phyloP scores from a whole-genome alignment of 1,139 yeast species.

The Yamadazyma diddensiae region DNA sequence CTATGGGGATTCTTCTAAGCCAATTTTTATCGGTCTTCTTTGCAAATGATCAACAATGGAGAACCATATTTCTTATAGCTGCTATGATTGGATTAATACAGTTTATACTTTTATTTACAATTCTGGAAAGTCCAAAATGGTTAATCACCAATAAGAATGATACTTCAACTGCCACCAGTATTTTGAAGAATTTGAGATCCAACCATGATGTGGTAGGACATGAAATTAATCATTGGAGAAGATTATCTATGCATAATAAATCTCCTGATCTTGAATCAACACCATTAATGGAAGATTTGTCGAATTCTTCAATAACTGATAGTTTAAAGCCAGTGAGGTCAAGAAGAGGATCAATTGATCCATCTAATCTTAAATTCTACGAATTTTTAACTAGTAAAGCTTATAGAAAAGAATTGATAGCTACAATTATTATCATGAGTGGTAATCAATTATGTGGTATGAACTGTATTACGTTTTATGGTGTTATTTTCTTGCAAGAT shows the following conservation, averaged over 20 bases:
- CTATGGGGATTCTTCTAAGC: slow-evolving; percentile 32
- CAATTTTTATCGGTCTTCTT: slow-evolving; percentile 32
- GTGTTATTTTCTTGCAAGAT: slow-evolving; percentile 30
- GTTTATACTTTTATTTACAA: slow-evolving; percentile 29
- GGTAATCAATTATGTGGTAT: slow-evolving; percentile 42
- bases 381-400: slow-evolving; percentile 21
- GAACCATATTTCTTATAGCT: slow-evolving; percentile 28
- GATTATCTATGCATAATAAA: slow-evolving; percentile 18
- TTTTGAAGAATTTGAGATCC: slow-evolving; percentile 28
- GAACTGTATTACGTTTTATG: slow-evolving; percentile 41
- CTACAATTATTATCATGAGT: slow-evolving; percentile 33
- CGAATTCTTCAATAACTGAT: slow-evolving; percentile 2
- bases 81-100: slow-evolving; percentile 25
- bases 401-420: slow-evolving; percentile 27
- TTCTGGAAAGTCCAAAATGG: slow-evolving; percentile 43
- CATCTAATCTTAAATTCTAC: slow-evolving; percentile 21
- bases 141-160: slow-evolving; percentile 29
- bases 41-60: slow-evolving; percentile 37
- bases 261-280: slow-evolving; percentile 8
- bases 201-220: slow-evolving; percentile 27
- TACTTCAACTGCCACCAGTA: slow-evolving; percentile 24
- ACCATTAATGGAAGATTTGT: slow-evolving; percentile 14
- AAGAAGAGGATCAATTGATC: slow-evolving; percentile 29
- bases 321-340: slow-evolving; percentile 9
- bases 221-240: slow-evolving; percentile 39